Evolutionary conservation across 2,329 filamentous ascomycete species (phyloP), one percentile per base, ranked within the genome.

Genomic region (Fusarium torreyae): DNA sequence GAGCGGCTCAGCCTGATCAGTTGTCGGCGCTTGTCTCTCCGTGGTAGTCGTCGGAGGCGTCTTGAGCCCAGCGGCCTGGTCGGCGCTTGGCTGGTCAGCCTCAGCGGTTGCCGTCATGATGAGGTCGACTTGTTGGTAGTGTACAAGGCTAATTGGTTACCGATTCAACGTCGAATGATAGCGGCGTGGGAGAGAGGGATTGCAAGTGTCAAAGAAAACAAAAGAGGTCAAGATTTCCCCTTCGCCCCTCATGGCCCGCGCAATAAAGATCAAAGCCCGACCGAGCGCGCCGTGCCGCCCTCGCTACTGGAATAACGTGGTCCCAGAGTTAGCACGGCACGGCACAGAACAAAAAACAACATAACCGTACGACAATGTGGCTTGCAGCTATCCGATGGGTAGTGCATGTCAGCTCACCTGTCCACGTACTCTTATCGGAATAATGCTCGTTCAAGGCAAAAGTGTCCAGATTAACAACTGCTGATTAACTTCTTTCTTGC

Each of bases 271-370:
- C 17, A 22, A 51, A 50, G 42, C 52, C 36, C 46, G 39, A 49
- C 31, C 38, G 36, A 54, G 39, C 39, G 43, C 50, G 51, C 59
- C 28, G 50, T 53, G 18, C 62, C 33, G 60, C 22, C 54, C 52
- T 54, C 62, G 49, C 34, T 67, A 57, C 38, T 67, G 57, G 42
- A 55, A 63, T 53, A 70, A 69, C 53, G 49, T 63, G 57, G 53
- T 56, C 39, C 31, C 36, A 53, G 44, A 39, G 26, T 52, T 18
- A 26, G 22, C 17, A 13, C 28, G 28, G 28, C 28, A 31, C 28
- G 5, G 28, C 10, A 13, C 26, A 10, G 26, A 28, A 28, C 28
- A 31, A 31, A 31, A 31, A 10, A 11, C 5, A 11, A 3, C 28
- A 11, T 28, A 5, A 20, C 33, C 9, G 38, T 17, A 34, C 14